Percentiles rank a stretch among this genome's conserved stretches.
These are phyloP conservation scores for Lenwebbia sp. DNA, from an alignment of 345 rosid genomes.

Conservation along the genomic window DNA sequence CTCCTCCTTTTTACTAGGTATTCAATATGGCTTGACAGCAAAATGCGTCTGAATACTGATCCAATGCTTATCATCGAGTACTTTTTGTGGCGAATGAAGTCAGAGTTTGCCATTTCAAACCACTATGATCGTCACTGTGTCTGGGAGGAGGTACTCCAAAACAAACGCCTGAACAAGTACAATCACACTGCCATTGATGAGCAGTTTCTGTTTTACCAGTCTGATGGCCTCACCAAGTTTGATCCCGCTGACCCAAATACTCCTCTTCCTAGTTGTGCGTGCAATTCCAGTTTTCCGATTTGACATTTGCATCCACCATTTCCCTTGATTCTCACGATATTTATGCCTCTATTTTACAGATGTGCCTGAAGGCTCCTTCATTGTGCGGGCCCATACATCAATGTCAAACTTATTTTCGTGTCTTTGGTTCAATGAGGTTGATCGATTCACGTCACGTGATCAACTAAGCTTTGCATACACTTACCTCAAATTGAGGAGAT, in stretches of 20 bases:
- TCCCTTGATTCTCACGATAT: background rate
- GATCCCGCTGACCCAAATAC: conserved; percentile 42
- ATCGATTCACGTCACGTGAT: conserved; percentile 86
- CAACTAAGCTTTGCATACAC: conserved; percentile 95
- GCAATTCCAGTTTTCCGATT: background rate
- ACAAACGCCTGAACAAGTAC: conserved; percentile 72
- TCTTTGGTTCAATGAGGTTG: conserved; percentile 91
- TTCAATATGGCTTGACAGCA: conserved; percentile 95
- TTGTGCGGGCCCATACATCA: conserved; percentile 78
- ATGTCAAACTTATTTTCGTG: conserved; percentile 95
- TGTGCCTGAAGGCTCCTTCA: conserved; percentile 97
- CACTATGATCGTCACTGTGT: conserved; percentile 94
- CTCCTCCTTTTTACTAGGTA: conserved; percentile 34
- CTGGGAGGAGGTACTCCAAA: conserved; percentile 89
- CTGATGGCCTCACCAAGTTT: conserved; percentile 79
- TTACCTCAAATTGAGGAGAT: conserved; percentile 67
- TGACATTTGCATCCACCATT: background rate
- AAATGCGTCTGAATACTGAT: conserved; percentile 76
- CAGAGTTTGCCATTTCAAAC: conserved; percentile 93
- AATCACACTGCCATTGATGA: conserved; percentile 66
- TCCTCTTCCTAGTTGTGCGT: conserved; percentile 83
- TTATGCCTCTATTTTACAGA: conserved; percentile 31
- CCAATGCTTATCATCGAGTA: conserved; percentile 72
- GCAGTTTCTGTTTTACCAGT: conserved; percentile 55
- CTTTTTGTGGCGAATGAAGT: conserved; percentile 72